phyloP scores from a whole-genome alignment of 2,329 filamentous ascomycete species.

The Verticillium albo-atrum region DNA sequence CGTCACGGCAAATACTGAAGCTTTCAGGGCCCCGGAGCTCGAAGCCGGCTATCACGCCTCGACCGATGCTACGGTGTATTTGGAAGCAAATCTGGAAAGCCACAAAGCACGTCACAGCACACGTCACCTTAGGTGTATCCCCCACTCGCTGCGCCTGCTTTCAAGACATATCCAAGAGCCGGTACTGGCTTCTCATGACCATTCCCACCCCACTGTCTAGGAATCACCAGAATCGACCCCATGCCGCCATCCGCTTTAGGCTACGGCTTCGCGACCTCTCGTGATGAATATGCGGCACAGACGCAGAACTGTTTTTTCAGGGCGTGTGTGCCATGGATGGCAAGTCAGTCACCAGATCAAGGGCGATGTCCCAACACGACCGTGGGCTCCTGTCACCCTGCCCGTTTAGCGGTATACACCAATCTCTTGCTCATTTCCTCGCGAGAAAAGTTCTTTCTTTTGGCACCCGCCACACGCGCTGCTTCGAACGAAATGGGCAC shows the following conservation, averaged over 20 bases:
- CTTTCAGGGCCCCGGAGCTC: neutral
- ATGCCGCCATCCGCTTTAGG: too few relatives aligned
- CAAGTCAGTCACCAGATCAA: too few relatives aligned
- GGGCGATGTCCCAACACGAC: neutral
- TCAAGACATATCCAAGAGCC: neutral
- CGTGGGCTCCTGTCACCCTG: neutral
- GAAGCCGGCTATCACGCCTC: neutral
- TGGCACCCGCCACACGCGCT: neutral
- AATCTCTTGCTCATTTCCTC: neutral
- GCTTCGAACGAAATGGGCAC: neutral
- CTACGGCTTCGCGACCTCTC: too few relatives aligned
- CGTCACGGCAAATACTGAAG: neutral
- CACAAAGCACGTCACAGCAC: neutral
- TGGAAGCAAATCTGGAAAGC: neutral
- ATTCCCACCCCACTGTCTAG: too few relatives aligned
- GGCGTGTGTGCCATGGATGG: too few relatives aligned
- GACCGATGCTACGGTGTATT: neutral
- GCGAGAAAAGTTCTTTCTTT: neutral
- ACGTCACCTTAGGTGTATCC: neutral
- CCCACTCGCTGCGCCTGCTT: neutral
- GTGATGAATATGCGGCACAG: too few relatives aligned
- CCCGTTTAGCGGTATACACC: neutral
- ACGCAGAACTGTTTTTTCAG: too few relatives aligned
- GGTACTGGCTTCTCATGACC: neutral
- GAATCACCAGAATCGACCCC: too few relatives aligned